Base-by-base conservation (phyloP, 305 asterid species). In the Rubia peregrina region DNA sequence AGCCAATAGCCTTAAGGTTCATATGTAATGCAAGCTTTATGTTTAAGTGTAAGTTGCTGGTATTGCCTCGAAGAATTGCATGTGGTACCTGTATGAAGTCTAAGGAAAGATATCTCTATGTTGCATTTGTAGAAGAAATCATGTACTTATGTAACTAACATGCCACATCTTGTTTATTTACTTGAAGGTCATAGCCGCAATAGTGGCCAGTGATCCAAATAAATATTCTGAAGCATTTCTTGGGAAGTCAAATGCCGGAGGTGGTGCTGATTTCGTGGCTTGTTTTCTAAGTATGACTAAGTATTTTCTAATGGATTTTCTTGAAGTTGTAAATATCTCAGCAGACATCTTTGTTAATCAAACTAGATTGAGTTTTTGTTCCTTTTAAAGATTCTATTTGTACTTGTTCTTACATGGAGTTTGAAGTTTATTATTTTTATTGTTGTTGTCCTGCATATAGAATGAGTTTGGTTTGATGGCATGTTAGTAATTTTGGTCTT, bases 131-230 rank as follows among this genome's bases (percentile, higher is more conserved):
- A 30, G 49, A 53, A 48, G 13, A 55, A 12, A 9, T n/a, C 7
- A 3, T 48, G 22, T 38, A 19, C 46, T 49, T 61, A 7, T 61
- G 40, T 1, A 7, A 12, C 13, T 61, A 46, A 60, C 17, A 30
- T 44, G 13, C 24, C 38, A 21, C 16, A 7, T 22, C 17, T 2
- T 71, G 30, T 53, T 38, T 22, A 43, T 41, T 36, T 51, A 71
- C 65, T 78, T 82, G 76, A 77, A 91, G 98, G 96, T 94, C 71
- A 94, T 94, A 80, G 96, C 96, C 64, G 95, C 26, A 24, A 24
- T 1, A 24, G 26, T 24, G 26, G 26, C 26, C 26, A 24, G 26
- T 24, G 26, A 24, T 24, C 26, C 26, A 24, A 24, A 24, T 0
- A 24, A n/a, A n/a, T n/a, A n/a, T n/a, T n/a, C n/a, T n/a, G n/a